These are phyloP conservation scores for Echria macrotheca DNA, from an alignment of 495 filamentous ascomycete genomes.

Conservation along the genomic window DNA sequence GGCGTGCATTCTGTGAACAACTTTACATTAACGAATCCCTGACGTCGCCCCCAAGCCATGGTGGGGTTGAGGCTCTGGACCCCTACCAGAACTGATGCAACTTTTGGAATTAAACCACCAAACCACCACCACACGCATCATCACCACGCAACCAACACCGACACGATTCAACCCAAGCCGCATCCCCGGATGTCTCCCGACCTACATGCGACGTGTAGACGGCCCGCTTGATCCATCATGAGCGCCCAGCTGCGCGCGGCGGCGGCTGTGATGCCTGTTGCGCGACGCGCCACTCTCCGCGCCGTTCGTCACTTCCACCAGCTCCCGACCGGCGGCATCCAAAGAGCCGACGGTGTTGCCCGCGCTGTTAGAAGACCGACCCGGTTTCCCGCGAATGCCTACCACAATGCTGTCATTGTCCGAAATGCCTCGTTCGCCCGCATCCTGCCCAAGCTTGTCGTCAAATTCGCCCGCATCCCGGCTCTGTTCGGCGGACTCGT, in stretches of 20 bases:
- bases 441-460: slow-evolving; percentile 76
- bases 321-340: slow-evolving; percentile 61
- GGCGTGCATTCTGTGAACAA: not conserved
- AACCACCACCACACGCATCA: too few relatives aligned
- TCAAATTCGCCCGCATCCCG: slow-evolving; percentile 82
- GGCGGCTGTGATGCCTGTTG: slow-evolving; percentile 56
- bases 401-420: slow-evolving; percentile 81
- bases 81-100: not conserved
- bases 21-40: too few relatives aligned
- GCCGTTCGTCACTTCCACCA: slow-evolving; percentile 62
- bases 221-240: slow-evolving; percentile 46
- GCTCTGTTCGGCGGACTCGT: slow-evolving; percentile 86
- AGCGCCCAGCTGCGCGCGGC: slow-evolving; percentile 77
- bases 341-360: slow-evolving; percentile 58
- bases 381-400: slow-evolving; percentile 72
- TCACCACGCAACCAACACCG: not conserved
- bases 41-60: too few relatives aligned
- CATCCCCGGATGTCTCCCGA: slow-evolving; percentile 10
- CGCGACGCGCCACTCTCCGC: slow-evolving; percentile 51
- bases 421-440: slow-evolving; percentile 82
- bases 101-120: too few relatives aligned
- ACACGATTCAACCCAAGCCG: not conserved
- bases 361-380: slow-evolving; percentile 54
- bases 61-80: slow-evolving; percentile 4
- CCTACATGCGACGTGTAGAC: slow-evolving; percentile 11